Conservation (phyloP, 768 basidiomycete species). For the Podaxis sp. region DNA sequence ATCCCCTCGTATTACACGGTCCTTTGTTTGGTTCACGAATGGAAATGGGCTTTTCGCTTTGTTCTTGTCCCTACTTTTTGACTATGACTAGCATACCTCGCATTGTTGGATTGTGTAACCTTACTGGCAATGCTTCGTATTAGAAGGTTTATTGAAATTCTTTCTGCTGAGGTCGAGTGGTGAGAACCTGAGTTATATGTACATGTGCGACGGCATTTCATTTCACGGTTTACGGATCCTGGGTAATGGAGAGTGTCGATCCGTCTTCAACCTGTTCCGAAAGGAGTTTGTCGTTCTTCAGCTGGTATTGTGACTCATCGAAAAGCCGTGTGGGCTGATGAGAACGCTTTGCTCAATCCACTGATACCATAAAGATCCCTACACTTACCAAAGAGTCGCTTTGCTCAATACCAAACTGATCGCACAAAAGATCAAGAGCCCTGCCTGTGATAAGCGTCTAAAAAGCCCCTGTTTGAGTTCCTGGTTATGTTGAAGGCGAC, state of each 20-base stretch:
- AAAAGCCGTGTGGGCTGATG: slow-evolving; percentile 44
- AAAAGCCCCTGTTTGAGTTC: slow-evolving; percentile 2
- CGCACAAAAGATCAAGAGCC: slow-evolving; percentile 56
- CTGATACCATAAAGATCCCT: not conserved
- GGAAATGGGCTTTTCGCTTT: not conserved
- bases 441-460: slow-evolving; percentile 59
- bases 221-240: not conserved
- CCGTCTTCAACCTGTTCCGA: slow-evolving; percentile 57
- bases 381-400: slow-evolving; percentile 19
- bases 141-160: slow-evolving; percentile 27
- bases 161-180: not conserved
- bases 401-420: slow-evolving; percentile 30
- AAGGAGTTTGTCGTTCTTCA: slow-evolving; percentile 52
- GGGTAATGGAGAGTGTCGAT: slow-evolving; percentile 29
- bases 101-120: slow-evolving; percentile 40
- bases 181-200: not conserved
- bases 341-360: not conserved
- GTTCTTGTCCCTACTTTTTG: not conserved
- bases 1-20: slow-evolving; percentile 34
- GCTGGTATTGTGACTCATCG: slow-evolving; percentile 25
- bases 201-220: not conserved
- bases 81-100: slow-evolving; percentile 34
- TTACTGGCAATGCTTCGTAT: slow-evolving; percentile 37
- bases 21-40: slow-evolving; percentile 10
- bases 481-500: not conserved